Evolutionary conservation across 805 yeast genomes (phyloP).

Genomic region (Candida pini): DNA sequence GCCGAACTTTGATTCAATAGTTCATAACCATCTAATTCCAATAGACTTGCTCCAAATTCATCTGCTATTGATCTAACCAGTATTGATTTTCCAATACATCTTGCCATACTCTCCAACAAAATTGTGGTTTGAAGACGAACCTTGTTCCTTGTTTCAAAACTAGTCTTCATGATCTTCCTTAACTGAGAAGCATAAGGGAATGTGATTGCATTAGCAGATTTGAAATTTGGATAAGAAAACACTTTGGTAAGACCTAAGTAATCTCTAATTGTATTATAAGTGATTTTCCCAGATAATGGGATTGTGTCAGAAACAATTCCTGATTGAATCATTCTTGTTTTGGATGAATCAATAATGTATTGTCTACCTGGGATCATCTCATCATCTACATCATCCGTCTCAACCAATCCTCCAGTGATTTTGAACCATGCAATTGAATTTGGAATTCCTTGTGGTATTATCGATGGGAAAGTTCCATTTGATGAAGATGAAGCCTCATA

Average conservation of each 20-base stretch:
- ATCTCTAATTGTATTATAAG: slow-evolving; percentile 7
- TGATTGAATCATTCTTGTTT: slow-evolving; percentile 64
- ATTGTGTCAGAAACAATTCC: slow-evolving; percentile 48
- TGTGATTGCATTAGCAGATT: slow-evolving; percentile 11
- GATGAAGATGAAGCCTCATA: slow-evolving; percentile 20
- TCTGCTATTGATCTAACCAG: slow-evolving; percentile 49
- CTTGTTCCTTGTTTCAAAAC: slow-evolving; percentile 28
- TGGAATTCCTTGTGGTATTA: slow-evolving; percentile 55
- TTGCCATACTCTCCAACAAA: slow-evolving; percentile 58
- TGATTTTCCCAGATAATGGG: slow-evolving; percentile 13
- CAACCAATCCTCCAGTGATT: slow-evolving; percentile 47
- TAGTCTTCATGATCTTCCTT: slow-evolving; percentile 49
- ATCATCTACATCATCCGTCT: slow-evolving; percentile 15
- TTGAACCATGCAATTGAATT: slow-evolving; percentile 85
- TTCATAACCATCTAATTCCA: slow-evolving; percentile 67
- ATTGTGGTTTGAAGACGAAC: slow-evolving; percentile 53
- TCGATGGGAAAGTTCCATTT: slow-evolving; percentile 26
- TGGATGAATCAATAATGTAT: slow-evolving; percentile 58
- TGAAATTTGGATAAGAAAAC: slow-evolving; percentile 11
- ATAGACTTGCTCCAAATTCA: slow-evolving; percentile 58
- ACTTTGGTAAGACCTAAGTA: slow-evolving; percentile 10
- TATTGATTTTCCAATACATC: slow-evolving; percentile 77
- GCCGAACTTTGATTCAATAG: slow-evolving; percentile 66
- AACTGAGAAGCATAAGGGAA: slow-evolving; percentile 49
- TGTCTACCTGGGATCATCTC: slow-evolving; percentile 27